phyloP scores from a whole-genome alignment of 306 rosid genomes.

The Crataegus laevigata region DNA sequence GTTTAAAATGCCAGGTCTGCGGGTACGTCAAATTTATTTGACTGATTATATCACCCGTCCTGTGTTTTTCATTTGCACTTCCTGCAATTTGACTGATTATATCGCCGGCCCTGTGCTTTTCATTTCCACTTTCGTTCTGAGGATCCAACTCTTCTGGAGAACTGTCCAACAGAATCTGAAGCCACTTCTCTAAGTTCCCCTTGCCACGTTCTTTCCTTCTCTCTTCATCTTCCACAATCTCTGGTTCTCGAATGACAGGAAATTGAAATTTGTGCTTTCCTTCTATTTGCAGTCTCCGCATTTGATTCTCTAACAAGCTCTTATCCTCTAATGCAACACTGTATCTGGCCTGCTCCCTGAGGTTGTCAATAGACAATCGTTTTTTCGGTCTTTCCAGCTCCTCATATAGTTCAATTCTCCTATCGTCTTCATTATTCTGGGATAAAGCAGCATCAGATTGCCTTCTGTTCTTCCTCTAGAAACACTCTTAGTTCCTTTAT shows the following conservation, averaged over 20 bases:
- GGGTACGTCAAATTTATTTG: slow-evolving; percentile 44
- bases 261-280: slow-evolving; percentile 27
- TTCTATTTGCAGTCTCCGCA: slow-evolving; percentile 44
- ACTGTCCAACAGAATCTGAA: slow-evolving; percentile 69
- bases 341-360: slow-evolving; percentile 32
- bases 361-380: slow-evolving; percentile 22
- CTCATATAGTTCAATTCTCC: slow-evolving; percentile 27
- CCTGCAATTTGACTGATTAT: neutral
- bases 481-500: slow-evolving; percentile 84
- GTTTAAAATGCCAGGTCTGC: no score
- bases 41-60: slow-evolving; percentile 29
- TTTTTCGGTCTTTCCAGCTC: slow-evolving; percentile 26
- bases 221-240: slow-evolving; percentile 76
- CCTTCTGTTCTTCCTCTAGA: slow-evolving; percentile 82
- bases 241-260: slow-evolving; percentile 30
- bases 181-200: slow-evolving; percentile 96
- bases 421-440: slow-evolving; percentile 33
- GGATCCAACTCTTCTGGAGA: slow-evolving; percentile 30
- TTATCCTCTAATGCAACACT: slow-evolving; percentile 44
- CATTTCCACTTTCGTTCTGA: slow-evolving; percentile 30
- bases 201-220: slow-evolving; percentile 68
- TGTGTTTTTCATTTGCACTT: slow-evolving; percentile 16
- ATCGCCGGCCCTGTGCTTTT: slow-evolving; percentile 4
- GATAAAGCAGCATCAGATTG: slow-evolving; percentile 45
- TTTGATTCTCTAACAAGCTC: slow-evolving; percentile 32